Base-by-base conservation (phyloP, 148 eudicot genomes). In the Cornus florida region DNA sequence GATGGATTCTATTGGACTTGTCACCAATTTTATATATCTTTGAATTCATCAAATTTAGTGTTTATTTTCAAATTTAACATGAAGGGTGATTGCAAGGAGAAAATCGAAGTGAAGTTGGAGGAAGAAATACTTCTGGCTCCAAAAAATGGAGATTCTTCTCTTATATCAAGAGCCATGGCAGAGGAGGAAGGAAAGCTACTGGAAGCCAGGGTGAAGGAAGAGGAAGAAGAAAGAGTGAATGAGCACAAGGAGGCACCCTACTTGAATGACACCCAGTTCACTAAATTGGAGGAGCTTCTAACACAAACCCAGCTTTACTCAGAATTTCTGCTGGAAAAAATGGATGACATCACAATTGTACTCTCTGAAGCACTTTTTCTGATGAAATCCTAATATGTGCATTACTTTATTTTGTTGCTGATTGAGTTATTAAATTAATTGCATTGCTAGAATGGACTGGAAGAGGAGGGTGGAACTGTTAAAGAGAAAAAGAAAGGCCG, bases 271-370 rank as follows among this genome's bases (percentile, higher is more conserved):
- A 80, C 80, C 46, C 98, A 97, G 83, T 97, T 92, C 72, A 89
- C 86, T 14, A 97, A 97, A 87, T 77, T 97, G 35, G 99, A 97
- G 72, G 95, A 94, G 86, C 94, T 97, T 56, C 82, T 97, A 22
- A 94, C 94, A 31, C 98, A 91, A 79, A 92, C 99, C 7, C 95
- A 97, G 78, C 93, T 92, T 16, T 97, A 89, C 84, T 89, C 97
- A 0, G 91, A 97, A 84, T 97, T 97, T 86, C 78, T 97, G 70
- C 83, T 97, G 77, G 98, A 97, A 78, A 97, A 94, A 83, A 97
- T 97, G 99, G 96, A 97, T 70, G 91, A 89, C 81, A 97, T 97
- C 66, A 92, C 95, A 4, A 76, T n/a, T 67, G 96, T 97, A 83
- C 41, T 10, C 16, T 65, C 74, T 72, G 10, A 19, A 60, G 31